A percentile compares a stretch with the other conserved stretches of the same genome.
Conservation (phyloP, 1,284 basidiomycete species). For the Amylostereum areolatum region DNA sequence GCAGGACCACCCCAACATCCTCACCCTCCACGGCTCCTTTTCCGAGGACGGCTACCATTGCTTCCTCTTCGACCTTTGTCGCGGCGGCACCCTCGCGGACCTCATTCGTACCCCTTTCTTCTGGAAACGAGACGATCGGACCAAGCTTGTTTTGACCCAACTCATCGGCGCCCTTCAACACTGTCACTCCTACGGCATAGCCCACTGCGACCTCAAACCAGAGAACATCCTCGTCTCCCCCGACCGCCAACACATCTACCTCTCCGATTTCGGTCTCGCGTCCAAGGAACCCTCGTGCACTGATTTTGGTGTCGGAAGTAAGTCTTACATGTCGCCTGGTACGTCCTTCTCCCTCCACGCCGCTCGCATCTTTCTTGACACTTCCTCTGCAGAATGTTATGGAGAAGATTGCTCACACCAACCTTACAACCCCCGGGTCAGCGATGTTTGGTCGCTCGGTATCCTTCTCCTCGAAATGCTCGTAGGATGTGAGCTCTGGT, state of each 20-base stretch:
- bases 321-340: slow-evolving; percentile 63
- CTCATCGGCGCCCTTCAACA: slow-evolving; percentile 59
- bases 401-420: slow-evolving; percentile 17
- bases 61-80: slow-evolving; percentile 59
- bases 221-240: slow-evolving; percentile 62
- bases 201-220: slow-evolving; percentile 70
- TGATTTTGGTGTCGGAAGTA: slow-evolving; percentile 43
- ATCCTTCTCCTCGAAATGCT: slow-evolving; percentile 17
- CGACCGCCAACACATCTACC: slow-evolving; percentile 40
- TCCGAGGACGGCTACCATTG: slow-evolving; percentile 51
- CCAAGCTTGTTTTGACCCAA: slow-evolving; percentile 48
- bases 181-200: slow-evolving; percentile 56
- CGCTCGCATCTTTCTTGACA: not conserved
- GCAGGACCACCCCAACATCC: slow-evolving; percentile 52
- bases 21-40: slow-evolving; percentile 53
- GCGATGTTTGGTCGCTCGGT: slow-evolving; percentile 26
- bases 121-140: slow-evolving; percentile 38
- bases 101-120: slow-evolving; percentile 48
- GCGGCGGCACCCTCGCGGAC: slow-evolving; percentile 58
- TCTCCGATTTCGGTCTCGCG: slow-evolving; percentile 69
- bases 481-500: not conserved
- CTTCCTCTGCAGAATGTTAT: slow-evolving; percentile 18
- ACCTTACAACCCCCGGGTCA: slow-evolving; percentile 16
- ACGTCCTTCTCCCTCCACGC: slow-evolving; percentile 12
- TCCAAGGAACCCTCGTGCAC: slow-evolving; percentile 26